phyloP scores from a whole-genome alignment of 2,329 filamentous ascomycete genomes.

The Dryadomyces sulphureus region DNA sequence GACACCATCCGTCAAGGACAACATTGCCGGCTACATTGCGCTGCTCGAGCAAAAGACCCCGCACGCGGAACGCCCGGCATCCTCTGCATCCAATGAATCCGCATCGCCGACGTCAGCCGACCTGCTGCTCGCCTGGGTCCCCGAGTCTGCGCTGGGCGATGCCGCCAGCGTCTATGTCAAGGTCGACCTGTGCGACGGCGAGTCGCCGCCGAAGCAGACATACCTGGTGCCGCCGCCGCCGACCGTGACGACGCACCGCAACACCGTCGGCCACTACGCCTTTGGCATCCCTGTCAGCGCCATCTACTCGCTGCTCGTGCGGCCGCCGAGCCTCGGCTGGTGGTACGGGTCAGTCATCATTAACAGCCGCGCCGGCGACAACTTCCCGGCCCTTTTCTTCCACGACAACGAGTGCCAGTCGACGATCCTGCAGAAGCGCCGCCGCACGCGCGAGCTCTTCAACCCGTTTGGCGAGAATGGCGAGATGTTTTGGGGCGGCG shows the following conservation, averaged over 20 bases:
- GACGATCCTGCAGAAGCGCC: slow-evolving; percentile 88
- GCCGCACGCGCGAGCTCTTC: slow-evolving; percentile 66
- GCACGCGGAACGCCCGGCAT: slow-evolving; percentile 23
- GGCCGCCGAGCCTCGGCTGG: slow-evolving; percentile 90
- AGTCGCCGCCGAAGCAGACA: slow-evolving; percentile 68
- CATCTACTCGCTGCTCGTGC: slow-evolving; percentile 78
- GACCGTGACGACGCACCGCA: slow-evolving; percentile 61
- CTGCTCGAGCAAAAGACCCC: slow-evolving; percentile 74
- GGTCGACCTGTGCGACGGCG: slow-evolving; percentile 73
- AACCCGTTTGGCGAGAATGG: slow-evolving; percentile 79
- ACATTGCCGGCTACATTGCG: slow-evolving; percentile 86
- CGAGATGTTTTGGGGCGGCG: slow-evolving; percentile 92
- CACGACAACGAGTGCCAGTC: slow-evolving; percentile 95
- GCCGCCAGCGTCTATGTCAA: slow-evolving; percentile 85
- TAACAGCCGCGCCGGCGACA: slow-evolving; percentile 80
- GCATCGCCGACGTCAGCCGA: slow-evolving; percentile 43
- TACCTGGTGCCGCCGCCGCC: slow-evolving; percentile 88
- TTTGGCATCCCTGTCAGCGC: slow-evolving; percentile 85
- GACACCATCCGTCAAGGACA: slow-evolving; percentile 84
- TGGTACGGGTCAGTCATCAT: slow-evolving; percentile 96
- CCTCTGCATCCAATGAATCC: slow-evolving; percentile 25
- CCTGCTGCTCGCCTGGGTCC: slow-evolving; percentile 83
- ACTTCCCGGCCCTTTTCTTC: slow-evolving; percentile 92
- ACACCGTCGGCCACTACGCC: slow-evolving; percentile 63
- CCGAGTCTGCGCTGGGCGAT: slow-evolving; percentile 76